Evolutionary conservation across 1,139 yeast species (phyloP), one percentile per base, ranked within the genome.

Genomic region (Saccharomyces uvarum): DNA sequence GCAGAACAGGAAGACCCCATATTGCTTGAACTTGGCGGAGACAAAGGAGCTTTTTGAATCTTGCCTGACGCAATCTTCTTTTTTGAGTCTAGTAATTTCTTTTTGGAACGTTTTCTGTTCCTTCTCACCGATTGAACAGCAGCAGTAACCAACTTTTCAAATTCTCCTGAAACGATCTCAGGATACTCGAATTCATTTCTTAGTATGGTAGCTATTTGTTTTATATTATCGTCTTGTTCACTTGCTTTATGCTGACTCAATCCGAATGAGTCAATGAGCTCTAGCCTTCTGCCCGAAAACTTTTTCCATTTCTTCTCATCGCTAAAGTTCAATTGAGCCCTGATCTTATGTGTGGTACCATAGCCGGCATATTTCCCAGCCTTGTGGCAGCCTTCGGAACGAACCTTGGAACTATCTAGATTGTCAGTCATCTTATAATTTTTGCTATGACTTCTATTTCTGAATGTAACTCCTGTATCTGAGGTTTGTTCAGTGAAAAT

Each of bases 241-340:
- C 91, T 82, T 1, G 98, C 98, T 73, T 90, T 91, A 58, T 82
- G 82, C 29, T 84, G 78, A 60, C 91, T 83, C 55, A 93, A 75
- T 53, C 84, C 86, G 62, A 89, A 76, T 21, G 86, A 80, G 68
- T 91, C 97, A 47, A 93, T 93, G 55, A 93, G 76, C 70, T 90
- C 97, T 47, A 93, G 75, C 60, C 99, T 74, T 56, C 98, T 76
- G 1, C 96, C 90, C 9, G 95, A 86, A 67, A 93, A 91, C 63
- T 84, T 80, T 66, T 88, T 88, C 99, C 99, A 93, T 56, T 79
- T 77, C 52, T 83, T 75, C 60, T 89, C 96, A 69, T 93, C 97
- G 24, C 75, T 76, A 70, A 93, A 93, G 56, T 84, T 80, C 55
- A 93, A 77, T 63, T 81, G 84, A 52, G 78, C 77, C 51, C 99